phyloP scores from a whole-genome alignment of 2,329 filamentous ascomycete genomes.

The Gnomoniopsis sp. region DNA sequence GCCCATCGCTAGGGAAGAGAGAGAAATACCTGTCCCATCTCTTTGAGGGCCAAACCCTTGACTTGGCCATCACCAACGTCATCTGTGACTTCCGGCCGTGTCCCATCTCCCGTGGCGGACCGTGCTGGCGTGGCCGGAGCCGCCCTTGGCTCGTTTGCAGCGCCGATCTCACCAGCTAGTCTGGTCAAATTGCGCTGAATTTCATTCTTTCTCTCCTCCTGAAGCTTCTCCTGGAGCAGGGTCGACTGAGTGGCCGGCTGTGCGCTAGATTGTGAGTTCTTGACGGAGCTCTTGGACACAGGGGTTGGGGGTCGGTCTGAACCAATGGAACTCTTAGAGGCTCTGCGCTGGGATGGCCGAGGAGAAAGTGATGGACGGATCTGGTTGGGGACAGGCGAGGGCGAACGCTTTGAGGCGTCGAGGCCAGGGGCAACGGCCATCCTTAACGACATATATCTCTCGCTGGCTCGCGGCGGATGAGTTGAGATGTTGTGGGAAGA shows the following conservation, averaged over 20 bases:
- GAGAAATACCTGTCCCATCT: constrained; percentile 59
- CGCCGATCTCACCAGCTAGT: constrained; percentile 34
- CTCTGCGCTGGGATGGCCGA: constrained; percentile 31
- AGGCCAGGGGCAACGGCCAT: constrained; percentile 38
- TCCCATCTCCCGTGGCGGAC: constrained; percentile 30
- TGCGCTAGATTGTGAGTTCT: constrained; percentile 30
- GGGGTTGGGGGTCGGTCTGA: constrained; percentile 36
- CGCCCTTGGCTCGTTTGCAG: constrained; percentile 36
- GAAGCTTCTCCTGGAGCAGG: constrained; percentile 54
- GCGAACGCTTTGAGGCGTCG: constrained; percentile 37
- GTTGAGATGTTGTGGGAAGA: constrained; percentile 21
- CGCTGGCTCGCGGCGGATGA: constrained; percentile 44
- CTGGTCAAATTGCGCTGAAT: constrained; percentile 40
- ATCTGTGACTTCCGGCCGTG: constrained; percentile 41
- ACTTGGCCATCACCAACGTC: constrained; percentile 39
- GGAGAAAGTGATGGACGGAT: constrained; percentile 34
- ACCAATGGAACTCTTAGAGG: constrained; percentile 27
- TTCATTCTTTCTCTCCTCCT: constrained; percentile 47
- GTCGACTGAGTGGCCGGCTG: constrained; percentile 39
- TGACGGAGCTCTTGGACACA: constrained; percentile 39
- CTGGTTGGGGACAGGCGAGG: constrained; percentile 32
- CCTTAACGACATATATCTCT: constrained; percentile 38
- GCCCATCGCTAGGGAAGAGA: background rate
- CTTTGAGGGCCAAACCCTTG: constrained; percentile 60
- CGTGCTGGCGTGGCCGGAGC: constrained; percentile 37